Conservation (phyloP, 805 yeast genomes). For the Kuraishia capsulata region DNA sequence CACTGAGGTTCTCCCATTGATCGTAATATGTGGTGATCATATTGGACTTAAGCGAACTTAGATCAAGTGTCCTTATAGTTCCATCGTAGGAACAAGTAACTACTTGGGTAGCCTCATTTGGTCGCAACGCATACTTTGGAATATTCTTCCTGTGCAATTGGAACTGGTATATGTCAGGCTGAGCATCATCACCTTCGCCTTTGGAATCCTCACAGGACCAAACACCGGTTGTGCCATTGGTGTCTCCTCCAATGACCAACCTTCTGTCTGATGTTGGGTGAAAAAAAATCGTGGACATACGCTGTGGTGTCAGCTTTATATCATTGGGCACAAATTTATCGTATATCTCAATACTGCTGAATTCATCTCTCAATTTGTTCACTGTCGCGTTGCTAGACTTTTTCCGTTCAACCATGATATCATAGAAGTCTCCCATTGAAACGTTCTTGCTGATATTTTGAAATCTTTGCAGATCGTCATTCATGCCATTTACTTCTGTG, state of each 20-base stretch:
- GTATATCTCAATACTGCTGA: constrained; percentile 41
- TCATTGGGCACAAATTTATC: constrained; percentile 58
- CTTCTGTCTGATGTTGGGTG: constrained; percentile 65
- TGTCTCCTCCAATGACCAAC: constrained; percentile 80
- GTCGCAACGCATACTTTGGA: constrained; percentile 49
- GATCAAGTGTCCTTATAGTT: constrained; percentile 63
- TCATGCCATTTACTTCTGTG: constrained; percentile 22
- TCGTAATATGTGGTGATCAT: constrained; percentile 53
- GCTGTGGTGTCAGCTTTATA: constrained; percentile 57
- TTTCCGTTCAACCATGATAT: constrained; percentile 31
- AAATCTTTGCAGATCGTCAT: constrained; percentile 18
- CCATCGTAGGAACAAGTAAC: constrained; percentile 84
- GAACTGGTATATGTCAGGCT: constrained; percentile 51
- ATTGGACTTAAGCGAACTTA: constrained; percentile 46
- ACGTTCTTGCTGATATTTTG: constrained; percentile 37
- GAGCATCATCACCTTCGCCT: constrained; percentile 22
- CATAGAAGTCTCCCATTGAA: constrained; percentile 67
- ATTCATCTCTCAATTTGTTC: constrained; percentile 39
- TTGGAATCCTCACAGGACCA: constrained; percentile 56
- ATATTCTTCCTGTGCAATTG: constrained; percentile 72
- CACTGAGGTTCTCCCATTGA: constrained; percentile 45
- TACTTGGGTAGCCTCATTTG: constrained; percentile 41
- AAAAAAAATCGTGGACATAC: constrained; percentile 66
- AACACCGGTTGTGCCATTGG: constrained; percentile 75
- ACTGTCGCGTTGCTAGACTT: constrained; percentile 31